Evolutionary conservation across 305 asterid species (phyloP).

Genomic region (Caryopteris hybrid): DNA sequence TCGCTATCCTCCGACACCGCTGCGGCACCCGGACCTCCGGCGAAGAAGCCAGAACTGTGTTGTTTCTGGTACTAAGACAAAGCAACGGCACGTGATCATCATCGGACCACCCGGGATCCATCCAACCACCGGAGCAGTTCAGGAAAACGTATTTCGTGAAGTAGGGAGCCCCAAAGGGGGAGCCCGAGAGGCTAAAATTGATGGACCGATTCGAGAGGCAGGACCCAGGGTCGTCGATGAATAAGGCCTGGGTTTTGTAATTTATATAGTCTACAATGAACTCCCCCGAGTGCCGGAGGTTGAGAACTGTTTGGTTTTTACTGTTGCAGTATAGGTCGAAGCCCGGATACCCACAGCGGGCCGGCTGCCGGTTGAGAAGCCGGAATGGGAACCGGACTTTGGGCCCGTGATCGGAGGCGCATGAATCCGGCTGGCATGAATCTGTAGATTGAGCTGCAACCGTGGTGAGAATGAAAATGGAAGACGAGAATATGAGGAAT

Average conservation of each 20-base stretch:
- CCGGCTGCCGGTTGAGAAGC: slow-evolving; percentile 26
- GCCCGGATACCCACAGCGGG: slow-evolving; percentile 53
- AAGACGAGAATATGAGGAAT: slow-evolving; percentile 14
- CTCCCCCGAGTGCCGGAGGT: slow-evolving; percentile 57
- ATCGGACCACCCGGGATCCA: not conserved
- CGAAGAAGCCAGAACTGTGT: slow-evolving; percentile 26
- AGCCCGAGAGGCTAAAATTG: slow-evolving; percentile 33
- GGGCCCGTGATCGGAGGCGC: slow-evolving; percentile 34
- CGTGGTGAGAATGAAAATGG: slow-evolving; percentile 9
- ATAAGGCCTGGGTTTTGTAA: slow-evolving; percentile 32
- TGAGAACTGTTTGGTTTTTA: slow-evolving; percentile 36
- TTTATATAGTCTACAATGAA: slow-evolving; percentile 48
- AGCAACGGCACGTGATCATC: slow-evolving; percentile 10
- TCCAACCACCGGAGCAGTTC: slow-evolving; percentile 42
- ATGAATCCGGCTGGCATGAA: slow-evolving; percentile 31
- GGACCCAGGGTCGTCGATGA: slow-evolving; percentile 41
- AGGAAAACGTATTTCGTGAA: slow-evolving; percentile 17
- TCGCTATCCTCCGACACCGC: slow-evolving; percentile 23
- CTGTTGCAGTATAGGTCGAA: slow-evolving; percentile 60
- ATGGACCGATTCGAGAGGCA: slow-evolving; percentile 50
- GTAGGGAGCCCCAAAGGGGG: slow-evolving; percentile 31
- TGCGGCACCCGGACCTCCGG: slow-evolving; percentile 16
- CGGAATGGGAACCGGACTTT: slow-evolving; percentile 64
- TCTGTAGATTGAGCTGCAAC: slow-evolving; percentile 3
- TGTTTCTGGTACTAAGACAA: slow-evolving; percentile 29